phyloP scores from a whole-genome alignment of 2,329 filamentous ascomycete species.

The Colletotrichum chrysophilum region DNA sequence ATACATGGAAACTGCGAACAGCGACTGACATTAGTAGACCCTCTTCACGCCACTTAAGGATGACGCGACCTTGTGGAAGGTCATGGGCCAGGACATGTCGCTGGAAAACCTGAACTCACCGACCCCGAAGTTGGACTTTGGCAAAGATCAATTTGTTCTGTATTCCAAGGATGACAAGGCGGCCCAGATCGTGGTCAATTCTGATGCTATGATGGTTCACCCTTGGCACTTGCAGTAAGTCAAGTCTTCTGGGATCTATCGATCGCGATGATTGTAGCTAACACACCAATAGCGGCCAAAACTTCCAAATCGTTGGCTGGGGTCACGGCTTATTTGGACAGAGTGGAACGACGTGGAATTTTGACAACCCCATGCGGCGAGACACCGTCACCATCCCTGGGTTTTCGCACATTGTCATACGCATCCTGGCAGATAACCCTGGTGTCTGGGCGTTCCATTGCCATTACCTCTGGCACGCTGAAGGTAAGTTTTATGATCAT shows the following conservation, averaged over 20 bases:
- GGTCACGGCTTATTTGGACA: conserved; percentile 36
- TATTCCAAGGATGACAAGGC: conserved; percentile 21
- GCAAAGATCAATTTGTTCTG: conserved; percentile 20
- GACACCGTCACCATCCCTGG: conserved; percentile 57
- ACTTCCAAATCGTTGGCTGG: conserved; percentile 53
- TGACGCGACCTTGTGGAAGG: conserved; percentile 19
- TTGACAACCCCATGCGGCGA: conserved; percentile 38
- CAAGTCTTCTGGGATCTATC: background rate
- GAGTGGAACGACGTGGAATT: conserved; percentile 25
- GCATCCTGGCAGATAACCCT: conserved; percentile 62
- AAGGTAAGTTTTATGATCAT: conserved; percentile 26
- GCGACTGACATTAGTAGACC: conserved; percentile 1
- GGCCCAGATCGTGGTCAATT: conserved; percentile 28
- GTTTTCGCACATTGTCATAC: conserved; percentile 58
- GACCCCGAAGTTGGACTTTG: conserved; percentile 12
- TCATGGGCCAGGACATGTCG: conserved; percentile 2
- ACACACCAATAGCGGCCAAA: conserved; percentile 42
- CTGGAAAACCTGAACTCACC: conserved; percentile 7
- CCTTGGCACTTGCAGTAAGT: conserved; percentile 27
- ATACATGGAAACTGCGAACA: accelerated
- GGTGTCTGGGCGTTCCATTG: conserved; percentile 65
- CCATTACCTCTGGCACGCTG: conserved; percentile 63
- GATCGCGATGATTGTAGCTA: background rate
- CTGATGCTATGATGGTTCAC: conserved; percentile 26
- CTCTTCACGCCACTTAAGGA: conserved; percentile 18